Percentiles rank a stretch among this genome's conserved stretches.
These are phyloP conservation scores for Lachnellula hyalina DNA, from an alignment of 2,329 filamentous ascomycete genomes.

Conservation along the genomic window DNA sequence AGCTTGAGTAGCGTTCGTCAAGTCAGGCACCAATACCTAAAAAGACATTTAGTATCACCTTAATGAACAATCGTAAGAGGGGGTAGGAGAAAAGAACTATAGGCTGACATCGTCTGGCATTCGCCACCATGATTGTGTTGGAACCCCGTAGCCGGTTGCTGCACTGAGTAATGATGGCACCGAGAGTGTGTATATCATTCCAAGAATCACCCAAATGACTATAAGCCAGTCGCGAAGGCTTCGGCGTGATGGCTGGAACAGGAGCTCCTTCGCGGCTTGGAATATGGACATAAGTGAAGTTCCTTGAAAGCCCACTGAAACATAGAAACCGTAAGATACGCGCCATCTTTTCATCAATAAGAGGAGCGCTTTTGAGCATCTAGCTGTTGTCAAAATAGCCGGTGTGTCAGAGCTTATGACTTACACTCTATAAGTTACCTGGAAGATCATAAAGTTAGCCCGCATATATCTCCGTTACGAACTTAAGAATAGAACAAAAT, in stretches of 20 bases:
- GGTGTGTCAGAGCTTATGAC: not conserved
- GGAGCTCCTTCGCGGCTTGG: not conserved
- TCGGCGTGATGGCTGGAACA: not conserved
- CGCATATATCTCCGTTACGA: not conserved
- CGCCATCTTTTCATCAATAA: not conserved
- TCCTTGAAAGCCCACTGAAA: not conserved
- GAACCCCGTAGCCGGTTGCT: not conserved
- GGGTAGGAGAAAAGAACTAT: not conserved
- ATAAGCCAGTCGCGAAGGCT: not conserved
- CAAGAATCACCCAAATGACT: not conserved
- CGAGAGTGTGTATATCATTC: not conserved
- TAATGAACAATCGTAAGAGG: not conserved
- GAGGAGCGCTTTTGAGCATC: not conserved
- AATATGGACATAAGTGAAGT: not conserved
- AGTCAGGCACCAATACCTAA: not conserved
- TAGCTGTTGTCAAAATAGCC: not conserved
- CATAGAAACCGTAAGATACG: not conserved
- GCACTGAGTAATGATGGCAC: not conserved
- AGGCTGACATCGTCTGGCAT: not conserved
- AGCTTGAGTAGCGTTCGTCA: not conserved
- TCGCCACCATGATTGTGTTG: not conserved
- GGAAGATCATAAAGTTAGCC: not conserved
- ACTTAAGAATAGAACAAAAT: not conserved
- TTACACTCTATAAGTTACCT: not conserved
- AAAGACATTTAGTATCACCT: not conserved